These are phyloP conservation scores for Coemansia sp. DNA, from an alignment of 192 early-diverging fungal species.

Conservation along the genomic window DNA sequence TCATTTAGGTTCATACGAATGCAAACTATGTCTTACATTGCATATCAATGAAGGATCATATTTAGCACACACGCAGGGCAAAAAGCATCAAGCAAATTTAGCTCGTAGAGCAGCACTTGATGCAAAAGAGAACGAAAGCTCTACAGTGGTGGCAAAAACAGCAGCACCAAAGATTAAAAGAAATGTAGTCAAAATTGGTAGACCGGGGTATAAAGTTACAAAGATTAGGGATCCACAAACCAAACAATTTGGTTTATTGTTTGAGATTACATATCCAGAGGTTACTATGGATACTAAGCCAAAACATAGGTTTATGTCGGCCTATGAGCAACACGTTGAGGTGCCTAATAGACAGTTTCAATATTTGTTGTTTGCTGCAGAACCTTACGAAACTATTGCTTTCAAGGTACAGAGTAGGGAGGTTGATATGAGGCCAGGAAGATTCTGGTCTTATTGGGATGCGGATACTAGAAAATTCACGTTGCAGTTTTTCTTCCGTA, in stretches of 20 bases:
- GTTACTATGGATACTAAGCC: slow-evolving; percentile 81
- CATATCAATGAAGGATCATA: slow-evolving; percentile 94
- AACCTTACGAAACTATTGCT: slow-evolving; percentile 91
- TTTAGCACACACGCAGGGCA: slow-evolving; percentile 95
- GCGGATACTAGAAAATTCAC: slow-evolving; percentile 80
- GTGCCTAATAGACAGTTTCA: slow-evolving; percentile 83
- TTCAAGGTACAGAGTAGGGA: slow-evolving; percentile 94
- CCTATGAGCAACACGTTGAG: slow-evolving; percentile 92
- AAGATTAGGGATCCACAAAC: slow-evolving; percentile 87
- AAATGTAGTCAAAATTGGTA: slow-evolving; percentile 89
- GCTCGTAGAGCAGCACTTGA: slow-evolving; percentile 86
- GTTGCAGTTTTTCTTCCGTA: slow-evolving; percentile 83
- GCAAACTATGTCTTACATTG: slow-evolving; percentile 78
- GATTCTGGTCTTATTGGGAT: slow-evolving; percentile 95
- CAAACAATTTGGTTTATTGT: slow-evolving; percentile 83
- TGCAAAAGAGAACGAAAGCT: slow-evolving; percentile 60
- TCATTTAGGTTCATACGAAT: slow-evolving; percentile 77
- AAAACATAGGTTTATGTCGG: slow-evolving; percentile 92
- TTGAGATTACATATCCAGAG: slow-evolving; percentile 94
- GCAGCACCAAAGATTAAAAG: slow-evolving; percentile 53
- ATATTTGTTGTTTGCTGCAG: slow-evolving; percentile 92
- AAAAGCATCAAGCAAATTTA: slow-evolving; percentile 95
- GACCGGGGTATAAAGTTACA: slow-evolving; percentile 91
- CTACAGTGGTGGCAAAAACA: slow-evolving; percentile 3
- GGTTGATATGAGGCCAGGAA: slow-evolving; percentile 81